Evolutionary conservation across 2,329 filamentous ascomycete genomes (phyloP).

Genomic region (Cytospora chrysosperma): DNA sequence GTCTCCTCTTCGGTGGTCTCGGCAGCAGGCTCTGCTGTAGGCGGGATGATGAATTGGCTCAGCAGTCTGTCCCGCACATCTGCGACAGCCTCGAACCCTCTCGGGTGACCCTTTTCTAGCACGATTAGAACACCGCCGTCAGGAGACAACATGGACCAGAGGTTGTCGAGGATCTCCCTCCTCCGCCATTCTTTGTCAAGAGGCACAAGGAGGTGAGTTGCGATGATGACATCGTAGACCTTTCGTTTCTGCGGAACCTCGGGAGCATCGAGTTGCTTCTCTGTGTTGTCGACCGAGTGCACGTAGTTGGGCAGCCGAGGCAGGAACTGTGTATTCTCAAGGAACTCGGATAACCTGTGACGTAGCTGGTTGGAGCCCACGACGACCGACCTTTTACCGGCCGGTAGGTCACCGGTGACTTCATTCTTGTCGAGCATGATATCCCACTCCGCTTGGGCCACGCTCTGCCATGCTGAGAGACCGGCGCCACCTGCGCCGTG

Average conservation of each 20-base stretch:
- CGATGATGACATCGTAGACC: constrained; percentile 85
- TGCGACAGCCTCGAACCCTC: constrained; percentile 89
- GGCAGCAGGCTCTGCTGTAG: constrained; percentile 40
- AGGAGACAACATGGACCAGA: constrained; percentile 83
- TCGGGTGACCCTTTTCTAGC: constrained; percentile 85
- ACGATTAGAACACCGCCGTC: constrained; percentile 84
- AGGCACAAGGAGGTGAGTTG: constrained; percentile 77
- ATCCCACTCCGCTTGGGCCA: constrained; percentile 80
- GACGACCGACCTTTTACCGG: constrained; percentile 77
- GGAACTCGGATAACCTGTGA: constrained; percentile 69
- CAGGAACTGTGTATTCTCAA: constrained; percentile 89
- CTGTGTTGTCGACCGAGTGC: constrained; percentile 59
- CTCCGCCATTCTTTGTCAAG: constrained; percentile 74
- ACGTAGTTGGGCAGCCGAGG: constrained; percentile 87
- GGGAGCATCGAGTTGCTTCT: constrained; percentile 59
- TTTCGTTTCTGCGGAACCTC: constrained; percentile 62
- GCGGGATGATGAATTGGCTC: constrained; percentile 69
- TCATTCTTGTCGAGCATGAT: constrained; percentile 55
- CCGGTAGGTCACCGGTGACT: constrained; percentile 44
- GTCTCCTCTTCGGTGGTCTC: constrained; percentile 44
- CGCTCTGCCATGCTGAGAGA: constrained; percentile 72
- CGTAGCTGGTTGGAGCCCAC: constrained; percentile 74
- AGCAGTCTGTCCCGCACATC: constrained; percentile 79
- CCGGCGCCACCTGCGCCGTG: constrained; percentile 73
- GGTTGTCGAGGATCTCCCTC: constrained; percentile 77